These are phyloP conservation scores for Annulohypoxylon truncatum DNA, from an alignment of 2,329 filamentous ascomycete genomes.

Conservation along the genomic window DNA sequence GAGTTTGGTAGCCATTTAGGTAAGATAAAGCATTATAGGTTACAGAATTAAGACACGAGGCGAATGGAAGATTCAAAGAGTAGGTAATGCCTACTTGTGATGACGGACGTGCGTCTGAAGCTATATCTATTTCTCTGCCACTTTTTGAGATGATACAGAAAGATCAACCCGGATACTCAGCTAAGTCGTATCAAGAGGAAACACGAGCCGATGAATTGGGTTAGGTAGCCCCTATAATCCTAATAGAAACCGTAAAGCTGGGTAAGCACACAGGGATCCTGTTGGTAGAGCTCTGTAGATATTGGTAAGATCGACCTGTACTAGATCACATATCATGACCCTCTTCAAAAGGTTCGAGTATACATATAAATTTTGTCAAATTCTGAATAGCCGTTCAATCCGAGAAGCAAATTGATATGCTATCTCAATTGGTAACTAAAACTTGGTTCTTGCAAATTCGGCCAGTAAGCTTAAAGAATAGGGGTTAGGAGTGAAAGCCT, in stretches of 20 bases:
- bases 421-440: too few relatives aligned
- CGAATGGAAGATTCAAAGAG: not conserved
- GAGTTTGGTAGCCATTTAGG: constrained; percentile 26
- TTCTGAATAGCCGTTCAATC: too few relatives aligned
- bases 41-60: constrained; percentile 3
- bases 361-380: too few relatives aligned
- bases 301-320: too few relatives aligned
- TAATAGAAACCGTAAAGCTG: not conserved
- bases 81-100: constrained; percentile 12
- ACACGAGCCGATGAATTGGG: not conserved
- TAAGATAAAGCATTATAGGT: constrained; percentile 11
- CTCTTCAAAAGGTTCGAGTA: too few relatives aligned
- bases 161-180: not conserved
- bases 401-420: too few relatives aligned
- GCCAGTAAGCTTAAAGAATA: too few relatives aligned
- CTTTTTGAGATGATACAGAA: not conserved
- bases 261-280: not conserved
- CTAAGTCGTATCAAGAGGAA: not conserved
- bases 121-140: not conserved
- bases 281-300: not conserved
- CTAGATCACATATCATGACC: too few relatives aligned
- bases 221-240: not conserved
- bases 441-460: too few relatives aligned
- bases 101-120: not conserved
- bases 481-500: too few relatives aligned